phyloP scores from a whole-genome alignment of 495 filamentous ascomycete species.

The Pyrenula aspistea region DNA sequence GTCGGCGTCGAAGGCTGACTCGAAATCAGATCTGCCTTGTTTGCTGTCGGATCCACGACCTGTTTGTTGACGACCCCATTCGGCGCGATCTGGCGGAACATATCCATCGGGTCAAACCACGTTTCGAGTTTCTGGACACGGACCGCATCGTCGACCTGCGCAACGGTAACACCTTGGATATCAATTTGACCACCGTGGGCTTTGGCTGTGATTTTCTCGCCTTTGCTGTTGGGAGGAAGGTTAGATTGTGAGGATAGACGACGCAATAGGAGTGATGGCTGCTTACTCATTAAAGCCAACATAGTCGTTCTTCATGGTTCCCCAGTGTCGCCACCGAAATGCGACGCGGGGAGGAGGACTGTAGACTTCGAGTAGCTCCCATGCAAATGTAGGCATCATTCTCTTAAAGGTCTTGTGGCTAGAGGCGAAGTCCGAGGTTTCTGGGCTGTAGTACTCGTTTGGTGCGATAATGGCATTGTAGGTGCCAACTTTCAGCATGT shows the following conservation, averaged over 20 bases:
- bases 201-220: constrained; percentile 46
- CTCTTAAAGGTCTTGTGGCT: constrained; percentile 58
- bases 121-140: constrained; percentile 44
- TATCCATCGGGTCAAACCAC: constrained; percentile 52
- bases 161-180: constrained; percentile 43
- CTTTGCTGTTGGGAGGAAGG: constrained; percentile 25
- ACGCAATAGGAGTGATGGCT: background rate
- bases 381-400: constrained; percentile 60
- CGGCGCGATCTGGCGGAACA: constrained; percentile 52
- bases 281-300: constrained; percentile 45
- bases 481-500: constrained; percentile 55
- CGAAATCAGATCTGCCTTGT: background rate
- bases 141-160: constrained; percentile 45
- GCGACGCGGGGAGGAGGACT: constrained; percentile 45
- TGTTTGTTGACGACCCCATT: constrained; percentile 29
- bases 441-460: constrained; percentile 50
- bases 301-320: constrained; percentile 51
- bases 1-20: background rate
- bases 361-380: constrained; percentile 57
- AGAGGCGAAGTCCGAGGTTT: constrained; percentile 39
- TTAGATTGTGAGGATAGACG: too few species aligned
- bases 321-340: constrained; percentile 57
- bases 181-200: constrained; percentile 19
- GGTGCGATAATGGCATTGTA: constrained; percentile 54
- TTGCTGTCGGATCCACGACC: constrained; percentile 4